Conservation (phyloP, 2,329 filamentous ascomycete genomes). For the Waltergamsia citrina region DNA sequence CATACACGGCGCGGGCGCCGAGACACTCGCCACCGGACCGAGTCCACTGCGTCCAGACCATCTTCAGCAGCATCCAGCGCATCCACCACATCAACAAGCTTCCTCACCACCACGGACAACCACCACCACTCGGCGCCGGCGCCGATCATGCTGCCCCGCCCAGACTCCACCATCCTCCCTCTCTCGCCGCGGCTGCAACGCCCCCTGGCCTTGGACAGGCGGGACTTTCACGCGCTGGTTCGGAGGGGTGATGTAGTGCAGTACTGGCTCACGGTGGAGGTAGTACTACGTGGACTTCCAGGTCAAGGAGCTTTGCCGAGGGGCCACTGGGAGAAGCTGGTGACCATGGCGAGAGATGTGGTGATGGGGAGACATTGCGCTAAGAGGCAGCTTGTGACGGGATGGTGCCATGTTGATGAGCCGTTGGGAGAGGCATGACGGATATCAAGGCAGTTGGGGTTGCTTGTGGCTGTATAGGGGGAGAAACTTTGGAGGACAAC, state of each 20-base stretch:
- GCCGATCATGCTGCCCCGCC: slow-evolving; percentile 1
- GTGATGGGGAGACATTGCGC: neutral
- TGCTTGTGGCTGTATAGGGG: no score
- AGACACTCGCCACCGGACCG: no score
- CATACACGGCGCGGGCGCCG: no score
- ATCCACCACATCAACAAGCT: no score
- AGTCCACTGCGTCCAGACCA: neutral
- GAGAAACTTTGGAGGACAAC: no score
- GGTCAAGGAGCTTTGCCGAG: slow-evolving; percentile 4
- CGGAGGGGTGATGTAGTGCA: slow-evolving; percentile 4
- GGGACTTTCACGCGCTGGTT: slow-evolving; percentile 4
- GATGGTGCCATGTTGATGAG: slow-evolving; percentile 5
- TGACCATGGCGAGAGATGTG: slow-evolving; percentile 5
- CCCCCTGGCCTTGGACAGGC: neutral
- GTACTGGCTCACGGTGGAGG: slow-evolving; percentile 8
- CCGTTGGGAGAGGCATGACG: slow-evolving; percentile 1
- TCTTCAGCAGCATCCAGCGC: no score
- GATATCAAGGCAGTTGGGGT: no score
- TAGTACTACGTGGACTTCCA: slow-evolving; percentile 6
- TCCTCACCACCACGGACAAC: no score
- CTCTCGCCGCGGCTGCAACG: neutral
- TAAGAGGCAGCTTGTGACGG: slow-evolving; percentile 5
- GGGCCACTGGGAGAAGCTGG: slow-evolving; percentile 9
- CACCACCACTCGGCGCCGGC: no score
- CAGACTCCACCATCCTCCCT: slow-evolving; percentile 4